These are phyloP conservation scores for Hemileccinum rubropunctum DNA, from an alignment of 768 basidiomycete species.

Conservation along the genomic window DNA sequence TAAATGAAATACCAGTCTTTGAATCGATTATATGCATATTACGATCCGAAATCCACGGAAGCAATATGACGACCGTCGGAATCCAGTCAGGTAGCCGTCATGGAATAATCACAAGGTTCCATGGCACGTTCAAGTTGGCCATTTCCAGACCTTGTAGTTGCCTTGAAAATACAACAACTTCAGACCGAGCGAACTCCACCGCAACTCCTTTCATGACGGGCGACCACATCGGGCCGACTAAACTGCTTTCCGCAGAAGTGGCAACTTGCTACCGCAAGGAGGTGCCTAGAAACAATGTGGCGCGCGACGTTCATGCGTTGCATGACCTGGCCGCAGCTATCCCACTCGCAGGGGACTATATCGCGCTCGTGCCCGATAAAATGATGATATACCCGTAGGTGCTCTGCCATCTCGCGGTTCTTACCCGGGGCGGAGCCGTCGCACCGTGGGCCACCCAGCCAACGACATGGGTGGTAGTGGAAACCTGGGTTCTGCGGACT, in stretches of 20 bases:
- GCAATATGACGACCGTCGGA: not conserved
- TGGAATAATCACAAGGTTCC: not conserved
- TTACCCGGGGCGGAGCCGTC: conserved; percentile 24
- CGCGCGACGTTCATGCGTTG: conserved; percentile 32
- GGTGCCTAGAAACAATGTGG: conserved; percentile 29
- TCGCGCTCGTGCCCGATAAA: conserved; percentile 30
- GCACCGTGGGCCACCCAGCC: conserved; percentile 24
- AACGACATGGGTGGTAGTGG: conserved; percentile 15
- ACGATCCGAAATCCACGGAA: conserved; percentile 1
- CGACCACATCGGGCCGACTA: conserved; percentile 27
- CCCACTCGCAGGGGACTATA: conserved; percentile 23
- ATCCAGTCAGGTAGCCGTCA: not conserved
- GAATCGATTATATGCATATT: conserved; percentile 9
- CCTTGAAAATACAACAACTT: not conserved
- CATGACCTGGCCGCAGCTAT: conserved; percentile 18
- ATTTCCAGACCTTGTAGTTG: not conserved
- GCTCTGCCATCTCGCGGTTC: conserved; percentile 32
- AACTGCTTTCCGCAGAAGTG: conserved; percentile 23
- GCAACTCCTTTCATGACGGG: conserved; percentile 26
- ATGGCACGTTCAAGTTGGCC: not conserved
- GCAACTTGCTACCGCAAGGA: conserved; percentile 22
- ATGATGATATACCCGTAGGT: conserved; percentile 16
- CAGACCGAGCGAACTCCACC: not conserved
- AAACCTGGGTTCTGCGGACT: conserved; percentile 1
- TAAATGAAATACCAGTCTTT: conserved; percentile 6